Evolutionary conservation across 345 rosid species (phyloP), one percentile per base, ranked within the genome.

Genomic region (Salix udensis): DNA sequence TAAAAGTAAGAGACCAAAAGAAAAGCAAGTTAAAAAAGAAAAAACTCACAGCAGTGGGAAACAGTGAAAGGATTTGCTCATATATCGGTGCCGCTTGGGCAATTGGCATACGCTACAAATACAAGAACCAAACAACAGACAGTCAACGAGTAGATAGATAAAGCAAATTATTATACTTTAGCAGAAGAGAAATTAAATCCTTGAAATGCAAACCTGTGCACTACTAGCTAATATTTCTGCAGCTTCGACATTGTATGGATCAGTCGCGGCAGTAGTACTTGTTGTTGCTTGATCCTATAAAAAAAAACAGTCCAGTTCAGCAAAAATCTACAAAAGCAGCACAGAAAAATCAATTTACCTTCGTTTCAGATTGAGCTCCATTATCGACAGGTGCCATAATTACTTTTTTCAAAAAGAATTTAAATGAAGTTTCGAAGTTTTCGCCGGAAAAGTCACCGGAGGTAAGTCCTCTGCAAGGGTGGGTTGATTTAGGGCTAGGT

Each of bases 21-120:
- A 46, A 36, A 66, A 15, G 36, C 16, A 31, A 66, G 67, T 23
- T 58, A 4, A 55, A 40, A 40, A 11, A 30, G 1, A 68, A 62
- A 74, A 62, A 82, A 85, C 94, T 95, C 87, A 93, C 98, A 76
- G 97, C 91, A 9, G 97, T 93, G 46, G 98, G 97, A 85, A 86
- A 95, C 77, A 88, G 73, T 0, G 87, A 81, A 71, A 93, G 81
- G 69, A 95, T 93, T 77, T 95, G 97, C 88, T 95, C 98, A 46
- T 95, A 95, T 72, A 90, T 77, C 0, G 94, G 97, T 44, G 85
- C 89, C 2, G 97, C 91, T 80, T 95, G 97, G 61, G 86, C 42
- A 75, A 91, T 89, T 4, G 97, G 98, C 78, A 88, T 74, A 72
- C 82, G 94, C 97, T 95, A 81, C 40, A 85, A 53, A 16, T 21